phyloP scores from a whole-genome alignment of 2,329 filamentous ascomycete species.

The Talaromyces amestolkiae region DNA sequence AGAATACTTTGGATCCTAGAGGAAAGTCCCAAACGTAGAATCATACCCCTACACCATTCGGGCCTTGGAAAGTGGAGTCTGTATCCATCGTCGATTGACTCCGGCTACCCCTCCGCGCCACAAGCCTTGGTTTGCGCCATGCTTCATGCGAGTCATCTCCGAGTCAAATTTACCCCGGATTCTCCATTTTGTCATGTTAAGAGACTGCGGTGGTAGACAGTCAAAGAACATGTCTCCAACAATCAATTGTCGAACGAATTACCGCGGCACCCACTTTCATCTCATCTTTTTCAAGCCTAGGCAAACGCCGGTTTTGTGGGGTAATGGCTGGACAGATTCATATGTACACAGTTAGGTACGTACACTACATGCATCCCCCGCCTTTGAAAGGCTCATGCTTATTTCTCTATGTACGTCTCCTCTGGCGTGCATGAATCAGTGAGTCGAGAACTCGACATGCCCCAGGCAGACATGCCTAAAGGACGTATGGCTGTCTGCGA shows the following conservation, averaged over 20 bases:
- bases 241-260: background rate
- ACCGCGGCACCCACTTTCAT: background rate
- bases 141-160: constrained; percentile 1
- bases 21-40: no score
- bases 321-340: background rate
- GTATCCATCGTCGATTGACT: background rate
- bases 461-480: background rate
- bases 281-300: background rate
- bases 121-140: background rate
- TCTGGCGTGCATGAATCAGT: background rate
- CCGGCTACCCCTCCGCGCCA: background rate
- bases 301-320: background rate
- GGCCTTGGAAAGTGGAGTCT: background rate
- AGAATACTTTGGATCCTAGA: no score
- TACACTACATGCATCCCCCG: background rate
- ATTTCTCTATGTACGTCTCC: background rate
- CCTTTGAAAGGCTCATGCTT: background rate
- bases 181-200: background rate
- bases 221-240: background rate
- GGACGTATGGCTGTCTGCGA: background rate
- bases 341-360: background rate
- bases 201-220: background rate
- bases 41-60: no score
- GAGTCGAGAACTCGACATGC: background rate
- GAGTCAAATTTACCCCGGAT: background rate